Conservation (phyloP, 169 alveolate species). For the Blepharisma undulans region DNA sequence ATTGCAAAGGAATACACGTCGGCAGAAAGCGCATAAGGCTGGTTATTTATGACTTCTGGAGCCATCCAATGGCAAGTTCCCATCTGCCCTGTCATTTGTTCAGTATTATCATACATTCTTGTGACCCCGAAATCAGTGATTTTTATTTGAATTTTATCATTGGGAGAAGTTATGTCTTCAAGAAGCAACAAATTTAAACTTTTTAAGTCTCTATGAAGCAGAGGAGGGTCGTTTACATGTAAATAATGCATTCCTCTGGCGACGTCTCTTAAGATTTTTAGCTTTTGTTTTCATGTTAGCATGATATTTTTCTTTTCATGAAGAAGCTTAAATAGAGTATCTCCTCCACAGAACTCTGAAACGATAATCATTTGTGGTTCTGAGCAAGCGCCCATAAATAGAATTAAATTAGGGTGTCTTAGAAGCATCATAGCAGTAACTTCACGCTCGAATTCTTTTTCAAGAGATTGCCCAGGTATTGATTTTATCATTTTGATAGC, state of each 20-base stretch:
- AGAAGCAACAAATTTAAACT: slow-evolving; percentile 80
- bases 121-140: slow-evolving; percentile 78
- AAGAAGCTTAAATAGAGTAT: slow-evolving; percentile 78
- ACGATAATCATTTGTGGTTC: slow-evolving; percentile 65
- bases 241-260: slow-evolving; percentile 86
- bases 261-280: slow-evolving; percentile 77
- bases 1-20: slow-evolving; percentile 89
- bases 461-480: slow-evolving; percentile 2
- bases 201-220: slow-evolving; percentile 92
- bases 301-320: slow-evolving; percentile 62
- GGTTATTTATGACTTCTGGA: slow-evolving; percentile 82
- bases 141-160: slow-evolving; percentile 57
- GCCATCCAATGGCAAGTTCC: slow-evolving; percentile 93
- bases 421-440: slow-evolving; percentile 69
- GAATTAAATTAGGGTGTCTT: slow-evolving; percentile 84
- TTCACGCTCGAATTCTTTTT: slow-evolving; percentile 80
- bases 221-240: slow-evolving; percentile 84
- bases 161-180: slow-evolving; percentile 46
- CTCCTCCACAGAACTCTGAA: slow-evolving; percentile 87
- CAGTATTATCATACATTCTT: slow-evolving; percentile 35
- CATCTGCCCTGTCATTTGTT: slow-evolving; percentile 65
- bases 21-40: slow-evolving; percentile 80
- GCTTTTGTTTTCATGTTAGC: slow-evolving; percentile 71
- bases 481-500: slow-evolving; percentile 50
- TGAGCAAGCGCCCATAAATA: slow-evolving; percentile 82